Evolutionary conservation across 495 filamentous ascomycete species (phyloP).

Genomic region (Chaetomidium leptoderma): DNA sequence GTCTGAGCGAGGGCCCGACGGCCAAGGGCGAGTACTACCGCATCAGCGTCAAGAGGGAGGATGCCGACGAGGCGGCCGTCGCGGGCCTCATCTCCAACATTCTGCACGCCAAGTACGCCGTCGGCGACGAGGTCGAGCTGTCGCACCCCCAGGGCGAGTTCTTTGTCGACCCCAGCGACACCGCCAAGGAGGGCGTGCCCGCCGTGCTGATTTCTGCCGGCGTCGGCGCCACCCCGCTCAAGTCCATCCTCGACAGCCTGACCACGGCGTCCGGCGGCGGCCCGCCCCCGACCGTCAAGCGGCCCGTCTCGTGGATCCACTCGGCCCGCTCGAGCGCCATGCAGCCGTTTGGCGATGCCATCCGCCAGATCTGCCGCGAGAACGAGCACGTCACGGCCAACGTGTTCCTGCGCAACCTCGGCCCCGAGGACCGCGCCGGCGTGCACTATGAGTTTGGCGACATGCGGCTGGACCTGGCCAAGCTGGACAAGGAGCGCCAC

Average conservation of each 20-base stretch:
- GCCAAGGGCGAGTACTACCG: conserved; percentile 53
- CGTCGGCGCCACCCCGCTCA: conserved; percentile 63
- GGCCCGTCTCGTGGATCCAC: conserved; percentile 66
- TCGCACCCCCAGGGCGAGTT: conserved; percentile 71
- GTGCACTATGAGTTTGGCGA: conserved; percentile 53
- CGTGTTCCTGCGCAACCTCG: conserved; percentile 40
- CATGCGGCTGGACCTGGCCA: conserved; percentile 50
- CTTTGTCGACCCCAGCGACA: conserved; percentile 44
- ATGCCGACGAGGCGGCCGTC: conserved; percentile 39
- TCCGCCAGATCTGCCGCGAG: conserved; percentile 46
- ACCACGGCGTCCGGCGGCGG: conserved; percentile 5
- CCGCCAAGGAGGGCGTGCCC: conserved; percentile 42
- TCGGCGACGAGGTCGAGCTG: conserved; percentile 59
- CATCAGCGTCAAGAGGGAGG: conserved; percentile 65
- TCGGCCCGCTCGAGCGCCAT: conserved; percentile 47
- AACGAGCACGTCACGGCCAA: conserved; percentile 40
- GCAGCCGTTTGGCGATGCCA: conserved; percentile 51
- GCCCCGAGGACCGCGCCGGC: conserved; percentile 45
- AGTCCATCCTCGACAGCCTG: conserved; percentile 58
- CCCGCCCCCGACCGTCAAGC: conserved; percentile 27
- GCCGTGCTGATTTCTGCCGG: conserved; percentile 66
- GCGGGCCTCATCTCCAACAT: conserved; percentile 66
- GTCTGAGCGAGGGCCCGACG: conserved; percentile 58
- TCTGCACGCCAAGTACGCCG: conserved; percentile 56
- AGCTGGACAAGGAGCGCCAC: conserved; percentile 48